phyloP scores from a whole-genome alignment of 495 filamentous ascomycete genomes.

The Penicillium robsamsonii region DNA sequence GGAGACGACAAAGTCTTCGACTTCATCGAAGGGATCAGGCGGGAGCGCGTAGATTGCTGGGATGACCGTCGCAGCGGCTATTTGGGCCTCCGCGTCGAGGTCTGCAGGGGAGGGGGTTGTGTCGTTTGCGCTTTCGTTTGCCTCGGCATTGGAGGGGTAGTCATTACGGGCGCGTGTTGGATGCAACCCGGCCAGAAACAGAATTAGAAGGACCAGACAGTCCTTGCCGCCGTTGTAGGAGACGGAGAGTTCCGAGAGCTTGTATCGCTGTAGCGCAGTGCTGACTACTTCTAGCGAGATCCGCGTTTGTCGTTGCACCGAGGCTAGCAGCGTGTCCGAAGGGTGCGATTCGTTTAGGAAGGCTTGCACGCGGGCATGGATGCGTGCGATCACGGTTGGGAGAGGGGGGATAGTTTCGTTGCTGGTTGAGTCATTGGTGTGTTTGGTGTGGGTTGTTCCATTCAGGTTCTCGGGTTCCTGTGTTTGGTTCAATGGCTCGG shows the following conservation, averaged over 20 bases:
- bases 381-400: slow-evolving; percentile 52
- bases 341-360: slow-evolving; percentile 65
- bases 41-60: slow-evolving; percentile 88
- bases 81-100: slow-evolving; percentile 15
- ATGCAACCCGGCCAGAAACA: slow-evolving; percentile 72
- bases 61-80: slow-evolving; percentile 37
- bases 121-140: background rate
- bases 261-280: slow-evolving; percentile 68
- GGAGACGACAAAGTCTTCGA: slow-evolving; percentile 75
- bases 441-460: slow-evolving; percentile 1
- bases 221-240: slow-evolving; percentile 99
- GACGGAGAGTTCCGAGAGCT: slow-evolving; percentile 74
- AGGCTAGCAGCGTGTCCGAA: slow-evolving; percentile 53
- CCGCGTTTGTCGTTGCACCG: slow-evolving; percentile 70
- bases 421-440: background rate
- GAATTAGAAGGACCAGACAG: slow-evolving; percentile 88
- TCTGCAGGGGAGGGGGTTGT: slow-evolving; percentile 11
- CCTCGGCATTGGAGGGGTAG: background rate
- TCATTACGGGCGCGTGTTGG: slow-evolving; percentile 15
- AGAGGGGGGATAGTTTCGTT: slow-evolving; percentile 24
- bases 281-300: slow-evolving; percentile 68
- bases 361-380: slow-evolving; percentile 61
- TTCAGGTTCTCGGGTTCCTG: background rate
- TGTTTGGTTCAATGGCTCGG: background rate
- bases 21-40: slow-evolving; percentile 73